Conservation (phyloP, 2,329 filamentous ascomycete species). For the Pseudogymnoascus sp. region DNA sequence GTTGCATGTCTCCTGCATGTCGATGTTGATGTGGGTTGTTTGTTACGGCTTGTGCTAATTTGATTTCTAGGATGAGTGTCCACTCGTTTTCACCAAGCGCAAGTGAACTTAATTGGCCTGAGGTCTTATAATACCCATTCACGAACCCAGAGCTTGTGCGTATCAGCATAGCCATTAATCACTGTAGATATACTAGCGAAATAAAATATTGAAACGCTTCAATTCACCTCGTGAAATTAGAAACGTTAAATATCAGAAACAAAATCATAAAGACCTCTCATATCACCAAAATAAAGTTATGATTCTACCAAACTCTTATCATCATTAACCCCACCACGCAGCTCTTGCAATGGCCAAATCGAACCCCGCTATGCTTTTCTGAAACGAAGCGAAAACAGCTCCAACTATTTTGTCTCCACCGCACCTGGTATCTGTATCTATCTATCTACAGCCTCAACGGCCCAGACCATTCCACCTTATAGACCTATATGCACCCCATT, state of each 20-base stretch:
- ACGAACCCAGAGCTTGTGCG: not conserved
- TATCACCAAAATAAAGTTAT: not conserved
- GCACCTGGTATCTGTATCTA: not conserved
- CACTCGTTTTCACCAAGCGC: not conserved
- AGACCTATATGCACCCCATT: not conserved
- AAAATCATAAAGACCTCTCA: not conserved
- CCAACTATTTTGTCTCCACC: not conserved
- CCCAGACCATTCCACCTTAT: not conserved
- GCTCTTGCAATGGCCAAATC: conserved; percentile 8
- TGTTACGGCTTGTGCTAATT: not conserved
- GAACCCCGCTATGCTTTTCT: conserved; percentile 4
- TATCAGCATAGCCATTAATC: not conserved
- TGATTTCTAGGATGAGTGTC: not conserved
- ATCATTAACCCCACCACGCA: not conserved
- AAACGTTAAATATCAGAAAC: not conserved
- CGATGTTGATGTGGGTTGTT: not conserved
- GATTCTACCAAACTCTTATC: not conserved
- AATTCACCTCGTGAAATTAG: not conserved
- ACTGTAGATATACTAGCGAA: not conserved
- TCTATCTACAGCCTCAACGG: conserved; percentile 3
- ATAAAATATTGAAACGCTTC: not conserved
- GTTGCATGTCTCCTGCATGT: not conserved
- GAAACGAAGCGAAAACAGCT: conserved; percentile 3
- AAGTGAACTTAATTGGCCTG: not conserved
- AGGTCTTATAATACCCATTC: not conserved